These are phyloP conservation scores for Suillus discolor DNA, from an alignment of 768 basidiomycete genomes.

Conservation along the genomic window DNA sequence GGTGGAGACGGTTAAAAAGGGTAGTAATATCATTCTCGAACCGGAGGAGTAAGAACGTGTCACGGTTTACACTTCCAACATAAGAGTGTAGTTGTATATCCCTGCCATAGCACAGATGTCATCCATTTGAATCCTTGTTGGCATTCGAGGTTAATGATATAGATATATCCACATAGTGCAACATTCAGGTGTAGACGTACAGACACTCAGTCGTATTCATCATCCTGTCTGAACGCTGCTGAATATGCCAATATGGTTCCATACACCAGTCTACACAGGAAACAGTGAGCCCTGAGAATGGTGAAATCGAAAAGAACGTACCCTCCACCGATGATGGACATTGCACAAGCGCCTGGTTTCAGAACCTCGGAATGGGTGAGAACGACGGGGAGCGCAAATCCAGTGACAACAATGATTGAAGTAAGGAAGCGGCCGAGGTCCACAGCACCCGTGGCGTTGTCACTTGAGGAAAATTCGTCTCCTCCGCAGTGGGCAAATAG, in stretches of 20 bases:
- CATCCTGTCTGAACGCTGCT: conserved; percentile 78
- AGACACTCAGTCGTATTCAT: conserved; percentile 64
- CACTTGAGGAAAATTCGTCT: conserved; percentile 85
- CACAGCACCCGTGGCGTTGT: conserved; percentile 67
- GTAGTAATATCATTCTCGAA: neutral
- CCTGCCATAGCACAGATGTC: neutral
- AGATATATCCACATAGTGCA: conserved; percentile 21
- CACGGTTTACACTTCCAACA: neutral
- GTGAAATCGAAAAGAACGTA: conserved; percentile 40
- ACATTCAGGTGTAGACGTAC: conserved; percentile 5
- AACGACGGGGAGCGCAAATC: conserved; percentile 90
- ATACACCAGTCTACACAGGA: conserved; percentile 67
- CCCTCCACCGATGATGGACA: conserved; percentile 96
- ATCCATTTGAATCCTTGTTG: neutral
- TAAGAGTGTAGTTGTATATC: neutral
- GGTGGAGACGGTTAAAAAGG: conserved; percentile 30
- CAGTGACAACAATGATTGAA: conserved; percentile 85
- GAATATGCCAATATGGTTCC: conserved; percentile 90
- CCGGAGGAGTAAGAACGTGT: neutral
- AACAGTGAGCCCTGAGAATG: conserved; percentile 9
- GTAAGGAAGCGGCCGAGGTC: conserved; percentile 97
- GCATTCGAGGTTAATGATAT: conserved; percentile 10
- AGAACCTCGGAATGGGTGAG: conserved; percentile 93
- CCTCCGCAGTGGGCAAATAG: conserved; percentile 90
- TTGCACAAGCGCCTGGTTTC: conserved; percentile 77